Percentiles rank a stretch among this genome's conserved stretches.
Evolutionary conservation across 2,329 filamentous ascomycete species (phyloP).

Genomic region (Fusarium agapanthi): DNA sequence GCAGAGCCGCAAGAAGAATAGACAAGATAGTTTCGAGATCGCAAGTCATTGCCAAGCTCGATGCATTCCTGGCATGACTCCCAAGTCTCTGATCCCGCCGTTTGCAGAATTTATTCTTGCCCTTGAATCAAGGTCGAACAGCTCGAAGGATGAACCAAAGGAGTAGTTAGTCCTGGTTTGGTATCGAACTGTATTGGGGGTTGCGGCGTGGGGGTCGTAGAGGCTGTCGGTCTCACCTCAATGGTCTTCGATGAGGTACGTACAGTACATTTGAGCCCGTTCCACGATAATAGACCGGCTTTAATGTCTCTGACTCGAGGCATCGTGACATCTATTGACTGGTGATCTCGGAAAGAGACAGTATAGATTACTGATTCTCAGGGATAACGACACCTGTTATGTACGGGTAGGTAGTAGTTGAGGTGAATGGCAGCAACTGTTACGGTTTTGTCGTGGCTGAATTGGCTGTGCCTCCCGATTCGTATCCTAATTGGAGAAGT

Average conservation of each 20-base stretch:
- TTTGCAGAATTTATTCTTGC: background rate
- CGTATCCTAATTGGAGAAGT: background rate
- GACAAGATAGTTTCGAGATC: background rate
- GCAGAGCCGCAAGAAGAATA: conserved; percentile 16
- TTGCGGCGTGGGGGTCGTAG: conserved; percentile 8
- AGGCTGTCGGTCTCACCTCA: background rate
- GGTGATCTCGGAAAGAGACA: background rate
- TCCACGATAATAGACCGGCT: conserved; percentile 19
- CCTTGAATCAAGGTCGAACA: background rate
- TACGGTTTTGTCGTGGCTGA: background rate
- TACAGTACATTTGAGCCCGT: background rate
- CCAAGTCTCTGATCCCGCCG: background rate
- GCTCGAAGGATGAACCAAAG: background rate
- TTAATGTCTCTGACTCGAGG: background rate
- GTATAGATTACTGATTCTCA: background rate
- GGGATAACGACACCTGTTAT: background rate
- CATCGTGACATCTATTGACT: background rate
- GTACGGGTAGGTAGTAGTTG: background rate
- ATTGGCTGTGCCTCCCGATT: background rate
- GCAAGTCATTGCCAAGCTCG: background rate
- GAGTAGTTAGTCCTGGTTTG: background rate
- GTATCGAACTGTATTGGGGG: conserved; percentile 2
- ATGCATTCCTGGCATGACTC: conserved; percentile 4
- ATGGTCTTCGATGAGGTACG: background rate
- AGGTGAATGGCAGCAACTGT: background rate